phyloP scores from a whole-genome alignment of 306 rosid genomes.

The Dicorynia guianensis region DNA sequence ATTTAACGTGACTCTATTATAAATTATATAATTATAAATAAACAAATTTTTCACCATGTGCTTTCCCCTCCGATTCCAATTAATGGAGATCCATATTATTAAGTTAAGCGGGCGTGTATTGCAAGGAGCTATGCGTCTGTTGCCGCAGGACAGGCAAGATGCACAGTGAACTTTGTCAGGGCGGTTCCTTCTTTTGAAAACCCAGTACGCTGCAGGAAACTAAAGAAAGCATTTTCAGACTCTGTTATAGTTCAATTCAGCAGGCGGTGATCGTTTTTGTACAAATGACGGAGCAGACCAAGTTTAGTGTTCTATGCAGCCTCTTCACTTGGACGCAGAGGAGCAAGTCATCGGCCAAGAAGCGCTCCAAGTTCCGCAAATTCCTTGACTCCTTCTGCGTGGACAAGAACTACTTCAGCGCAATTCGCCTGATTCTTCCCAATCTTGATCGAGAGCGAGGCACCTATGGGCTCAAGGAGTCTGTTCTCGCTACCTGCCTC shows the following conservation, averaged over 20 bases:
- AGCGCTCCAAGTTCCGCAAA: conserved; percentile 88
- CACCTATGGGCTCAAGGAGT: conserved; percentile 88
- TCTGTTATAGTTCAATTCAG: not conserved
- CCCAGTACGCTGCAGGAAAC: not conserved
- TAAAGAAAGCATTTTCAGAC: not conserved
- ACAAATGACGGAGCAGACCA: conserved; percentile 63
- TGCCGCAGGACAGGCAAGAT: too few relatives aligned
- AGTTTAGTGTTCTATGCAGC: conserved; percentile 77
- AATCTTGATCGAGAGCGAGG: conserved; percentile 89
- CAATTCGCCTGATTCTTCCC: conserved; percentile 84
- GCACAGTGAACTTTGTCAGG: too few relatives aligned
- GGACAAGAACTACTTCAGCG: conserved; percentile 61
- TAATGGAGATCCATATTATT: too few relatives aligned
- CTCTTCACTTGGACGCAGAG: conserved; percentile 81
- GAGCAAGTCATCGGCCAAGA: conserved; percentile 69
- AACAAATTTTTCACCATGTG: too few relatives aligned
- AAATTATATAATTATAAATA: too few relatives aligned
- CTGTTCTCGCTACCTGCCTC: conserved; percentile 82
- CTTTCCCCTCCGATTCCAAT: too few relatives aligned
- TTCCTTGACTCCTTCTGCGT: conserved; percentile 81
- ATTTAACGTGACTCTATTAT: too few relatives aligned
- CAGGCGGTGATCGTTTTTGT: not conserved
- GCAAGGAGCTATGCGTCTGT: too few relatives aligned
- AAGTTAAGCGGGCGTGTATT: too few relatives aligned
- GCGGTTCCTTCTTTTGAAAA: not conserved